Percentiles rank a stretch among this genome's conserved stretches.
phyloP scores from a whole-genome alignment of 306 rosid species.

The Begonia masoniana region DNA sequence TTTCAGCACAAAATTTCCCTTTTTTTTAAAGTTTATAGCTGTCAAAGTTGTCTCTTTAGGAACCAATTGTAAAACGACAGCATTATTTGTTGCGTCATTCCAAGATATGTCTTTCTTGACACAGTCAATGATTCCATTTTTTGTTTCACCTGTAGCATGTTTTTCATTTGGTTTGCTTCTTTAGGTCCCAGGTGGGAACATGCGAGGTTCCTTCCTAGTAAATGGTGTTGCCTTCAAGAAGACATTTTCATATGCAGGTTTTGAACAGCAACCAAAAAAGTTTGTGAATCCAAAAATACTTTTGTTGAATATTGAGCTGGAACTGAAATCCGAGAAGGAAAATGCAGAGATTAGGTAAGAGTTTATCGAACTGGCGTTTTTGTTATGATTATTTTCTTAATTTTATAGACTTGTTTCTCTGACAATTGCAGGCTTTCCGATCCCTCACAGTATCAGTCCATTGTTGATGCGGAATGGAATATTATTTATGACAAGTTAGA shows the following conservation, averaged over 20 bases:
- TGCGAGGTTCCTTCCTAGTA: slow-evolving; percentile 92
- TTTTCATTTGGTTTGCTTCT: slow-evolving; percentile 9
- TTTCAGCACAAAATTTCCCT: too few species aligned
- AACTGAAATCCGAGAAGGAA: slow-evolving; percentile 98
- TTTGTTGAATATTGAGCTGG: slow-evolving; percentile 77
- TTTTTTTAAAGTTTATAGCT: too few species aligned
- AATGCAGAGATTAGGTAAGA: slow-evolving; percentile 93
- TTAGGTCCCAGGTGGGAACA: slow-evolving; percentile 97
- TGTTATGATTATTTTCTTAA: slow-evolving; percentile 6
- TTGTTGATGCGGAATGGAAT: slow-evolving; percentile 99
- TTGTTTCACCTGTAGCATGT: not conserved
- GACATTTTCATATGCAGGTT: slow-evolving; percentile 98
- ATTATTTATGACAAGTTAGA: slow-evolving; percentile 94
- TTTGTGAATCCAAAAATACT: slow-evolving; percentile 68
- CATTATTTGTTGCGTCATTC: too few species aligned
- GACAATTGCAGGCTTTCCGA: slow-evolving; percentile 64
- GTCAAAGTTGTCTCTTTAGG: too few species aligned
- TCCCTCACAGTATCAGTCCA: slow-evolving; percentile 92
- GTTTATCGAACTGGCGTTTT: slow-evolving; percentile 3
- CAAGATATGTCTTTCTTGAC: too few species aligned
- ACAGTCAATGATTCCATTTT: not conserved
- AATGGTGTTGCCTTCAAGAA: slow-evolving; percentile 97
- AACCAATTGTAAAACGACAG: too few species aligned
- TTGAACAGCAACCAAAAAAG: slow-evolving; percentile 98
- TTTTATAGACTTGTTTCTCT: slow-evolving; percentile 1